phyloP scores from a whole-genome alignment of 176 grass and related monocot genomes.

The Ensete ventricosum region DNA sequence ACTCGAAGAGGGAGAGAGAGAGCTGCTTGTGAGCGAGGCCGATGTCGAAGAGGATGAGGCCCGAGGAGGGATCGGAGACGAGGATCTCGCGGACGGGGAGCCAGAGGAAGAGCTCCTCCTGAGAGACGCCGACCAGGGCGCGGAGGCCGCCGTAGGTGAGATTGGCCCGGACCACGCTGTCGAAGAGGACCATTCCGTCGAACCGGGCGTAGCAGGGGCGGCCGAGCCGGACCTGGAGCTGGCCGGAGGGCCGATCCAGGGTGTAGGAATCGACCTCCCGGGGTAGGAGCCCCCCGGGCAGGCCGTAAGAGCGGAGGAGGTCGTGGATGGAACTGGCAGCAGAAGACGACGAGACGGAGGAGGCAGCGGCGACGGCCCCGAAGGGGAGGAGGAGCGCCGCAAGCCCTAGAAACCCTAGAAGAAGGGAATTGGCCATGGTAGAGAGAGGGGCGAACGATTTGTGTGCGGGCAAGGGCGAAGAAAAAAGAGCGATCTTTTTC shows the following conservation, averaged over 20 bases:
- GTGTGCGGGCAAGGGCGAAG: not conserved
- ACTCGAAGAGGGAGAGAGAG: slow-evolving; percentile 77
- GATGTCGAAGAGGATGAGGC: slow-evolving; percentile 87
- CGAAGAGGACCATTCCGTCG: slow-evolving; percentile 61
- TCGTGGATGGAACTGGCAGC: slow-evolving; percentile 37
- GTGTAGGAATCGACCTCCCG: slow-evolving; percentile 44
- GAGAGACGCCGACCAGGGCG: slow-evolving; percentile 53
- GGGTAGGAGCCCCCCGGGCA: slow-evolving; percentile 65
- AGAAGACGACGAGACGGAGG: not conserved
- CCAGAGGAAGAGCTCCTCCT: slow-evolving; percentile 95
- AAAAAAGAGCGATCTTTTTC: slow-evolving; percentile 14
- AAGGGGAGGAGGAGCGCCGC: not conserved
- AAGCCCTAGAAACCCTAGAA: not conserved
- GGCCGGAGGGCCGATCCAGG: slow-evolving; percentile 38
- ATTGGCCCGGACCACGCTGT: slow-evolving; percentile 55
- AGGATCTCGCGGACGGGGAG: slow-evolving; percentile 78
- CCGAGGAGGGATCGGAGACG: slow-evolving; percentile 39
- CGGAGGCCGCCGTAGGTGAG: slow-evolving; percentile 63
- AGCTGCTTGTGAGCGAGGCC: slow-evolving; percentile 71
- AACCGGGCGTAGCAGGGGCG: slow-evolving; percentile 71
- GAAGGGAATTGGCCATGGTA: not conserved
- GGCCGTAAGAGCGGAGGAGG: slow-evolving; percentile 48
- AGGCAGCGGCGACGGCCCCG: too few relatives aligned
- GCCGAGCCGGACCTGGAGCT: slow-evolving; percentile 47
- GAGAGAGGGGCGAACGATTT: slow-evolving; percentile 12